Evolutionary conservation across 2,329 filamentous ascomycete genomes (phyloP).

Genomic region (Sporothrix euskadiensis): DNA sequence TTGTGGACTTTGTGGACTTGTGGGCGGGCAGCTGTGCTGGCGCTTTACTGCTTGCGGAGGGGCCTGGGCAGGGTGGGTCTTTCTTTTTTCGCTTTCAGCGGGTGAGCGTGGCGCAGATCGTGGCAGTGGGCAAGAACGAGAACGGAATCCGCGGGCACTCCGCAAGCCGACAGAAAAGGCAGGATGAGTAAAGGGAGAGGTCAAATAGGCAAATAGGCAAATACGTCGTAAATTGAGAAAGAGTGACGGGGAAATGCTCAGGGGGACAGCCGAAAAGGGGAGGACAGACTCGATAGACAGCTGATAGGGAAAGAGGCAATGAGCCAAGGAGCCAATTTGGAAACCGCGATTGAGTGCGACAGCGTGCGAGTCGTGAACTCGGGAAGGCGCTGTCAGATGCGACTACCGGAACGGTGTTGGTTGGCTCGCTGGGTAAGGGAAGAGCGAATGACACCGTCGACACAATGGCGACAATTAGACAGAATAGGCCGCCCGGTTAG

Average conservation of each 20-base stretch:
- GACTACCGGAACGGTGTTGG: not conserved
- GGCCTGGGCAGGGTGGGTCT: not conserved
- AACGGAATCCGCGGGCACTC: constrained; percentile 2
- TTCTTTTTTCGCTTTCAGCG: not conserved
- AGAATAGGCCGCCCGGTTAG: not conserved
- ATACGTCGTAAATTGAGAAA: not conserved
- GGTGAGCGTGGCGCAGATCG: constrained; percentile 26
- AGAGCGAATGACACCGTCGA: not conserved
- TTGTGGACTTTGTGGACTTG: not conserved
- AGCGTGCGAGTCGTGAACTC: not conserved
- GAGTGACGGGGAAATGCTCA: not conserved
- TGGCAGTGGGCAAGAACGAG: constrained; percentile 21
- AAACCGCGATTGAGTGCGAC: not conserved
- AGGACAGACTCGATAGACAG: not conserved
- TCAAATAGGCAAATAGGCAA: not conserved
- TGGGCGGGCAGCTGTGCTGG: not conserved
- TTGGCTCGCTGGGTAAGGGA: not conserved
- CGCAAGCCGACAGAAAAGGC: not conserved
- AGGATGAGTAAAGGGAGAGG: not conserved
- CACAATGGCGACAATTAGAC: not conserved
- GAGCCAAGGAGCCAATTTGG: constrained; percentile 18
- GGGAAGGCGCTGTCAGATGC: not conserved
- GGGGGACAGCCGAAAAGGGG: not conserved
- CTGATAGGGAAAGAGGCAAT: not conserved
- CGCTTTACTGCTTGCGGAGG: constrained; percentile 11